Evolutionary conservation across 192 early-diverging fungal genomes (phyloP).

Genomic region (Coemansia sp.): DNA sequence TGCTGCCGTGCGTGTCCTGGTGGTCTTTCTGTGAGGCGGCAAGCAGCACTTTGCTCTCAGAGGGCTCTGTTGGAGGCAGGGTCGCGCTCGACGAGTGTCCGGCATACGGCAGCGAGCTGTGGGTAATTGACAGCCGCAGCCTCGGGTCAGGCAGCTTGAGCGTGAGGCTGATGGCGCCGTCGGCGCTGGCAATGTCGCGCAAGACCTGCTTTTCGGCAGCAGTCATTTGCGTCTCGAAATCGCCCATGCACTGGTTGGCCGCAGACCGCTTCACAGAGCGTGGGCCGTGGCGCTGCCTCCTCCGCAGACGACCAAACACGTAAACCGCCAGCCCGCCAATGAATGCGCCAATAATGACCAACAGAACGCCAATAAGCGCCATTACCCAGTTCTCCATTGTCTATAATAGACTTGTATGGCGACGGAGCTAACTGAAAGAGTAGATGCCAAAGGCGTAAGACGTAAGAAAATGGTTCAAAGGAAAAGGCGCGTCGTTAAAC

Average conservation of each 20-base stretch:
- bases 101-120: neutral
- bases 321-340: constrained; percentile 1
- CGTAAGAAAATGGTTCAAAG: too few relatives aligned
- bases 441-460: too few relatives aligned
- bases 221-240: constrained; percentile 28
- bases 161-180: constrained; percentile 24
- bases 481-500: too few relatives aligned
- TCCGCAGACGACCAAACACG: neutral
- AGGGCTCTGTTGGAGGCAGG: constrained; percentile 5
- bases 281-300: neutral
- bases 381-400: constrained; percentile 18
- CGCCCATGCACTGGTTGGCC: constrained; percentile 5
- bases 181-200: constrained; percentile 14
- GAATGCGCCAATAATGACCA: neutral
- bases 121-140: constrained; percentile 16
- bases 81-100: neutral
- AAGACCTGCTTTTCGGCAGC: constrained; percentile 25
- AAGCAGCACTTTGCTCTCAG: neutral
- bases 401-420: neutral
- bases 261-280: neutral
- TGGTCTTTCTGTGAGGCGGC: neutral
- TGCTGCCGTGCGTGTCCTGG: neutral
- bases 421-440: too few relatives aligned
- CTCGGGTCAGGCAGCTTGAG: constrained; percentile 29
- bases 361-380: constrained; percentile 3